A percentile compares a stretch with the other conserved stretches of the same genome.
Evolutionary conservation across 345 rosid species (phyloP).

Genomic region (Euphorbia peplus): DNA sequence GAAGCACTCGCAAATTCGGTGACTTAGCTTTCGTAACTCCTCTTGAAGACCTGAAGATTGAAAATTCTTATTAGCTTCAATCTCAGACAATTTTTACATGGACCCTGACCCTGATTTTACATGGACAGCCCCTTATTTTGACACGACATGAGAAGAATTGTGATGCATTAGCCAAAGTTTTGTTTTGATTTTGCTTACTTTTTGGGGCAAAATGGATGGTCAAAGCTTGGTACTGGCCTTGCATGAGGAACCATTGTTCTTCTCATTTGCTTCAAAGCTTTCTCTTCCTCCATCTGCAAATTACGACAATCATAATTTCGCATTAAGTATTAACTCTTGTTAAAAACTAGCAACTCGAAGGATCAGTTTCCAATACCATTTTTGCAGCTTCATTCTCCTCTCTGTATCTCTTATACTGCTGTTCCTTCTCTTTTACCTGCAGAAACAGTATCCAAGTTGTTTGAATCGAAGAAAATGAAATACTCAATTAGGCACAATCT

Average conservation of each 20-base stretch:
- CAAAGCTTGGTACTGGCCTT: constrained; percentile 81
- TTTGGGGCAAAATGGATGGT: constrained; percentile 79
- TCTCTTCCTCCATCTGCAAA: constrained; percentile 83
- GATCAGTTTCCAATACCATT: constrained; percentile 44
- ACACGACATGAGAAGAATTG: neutral
- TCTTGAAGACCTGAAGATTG: constrained; percentile 50
- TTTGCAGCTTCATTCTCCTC: constrained; percentile 86
- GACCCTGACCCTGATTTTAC: too few species aligned
- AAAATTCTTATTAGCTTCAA: neutral
- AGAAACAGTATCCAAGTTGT: neutral
- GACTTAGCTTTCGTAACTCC: constrained; percentile 62
- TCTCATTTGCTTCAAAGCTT: constrained; percentile 79
- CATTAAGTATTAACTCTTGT: neutral
- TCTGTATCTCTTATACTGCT: constrained; percentile 78
- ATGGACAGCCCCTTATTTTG: too few species aligned
- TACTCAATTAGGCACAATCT: too few species aligned
- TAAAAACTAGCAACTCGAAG: neutral
- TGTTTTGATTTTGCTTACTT: constrained; percentile 44
- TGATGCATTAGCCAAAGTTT: neutral
- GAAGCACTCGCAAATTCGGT: constrained; percentile 50
- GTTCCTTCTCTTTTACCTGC: constrained; percentile 91
- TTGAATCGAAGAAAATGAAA: neutral
- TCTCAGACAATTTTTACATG: too few species aligned
- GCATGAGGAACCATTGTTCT: constrained; percentile 92
- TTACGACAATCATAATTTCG: neutral